Base-by-base conservation (phyloP, 1,284 basidiomycete genomes). In the Mycena sp. region DNA sequence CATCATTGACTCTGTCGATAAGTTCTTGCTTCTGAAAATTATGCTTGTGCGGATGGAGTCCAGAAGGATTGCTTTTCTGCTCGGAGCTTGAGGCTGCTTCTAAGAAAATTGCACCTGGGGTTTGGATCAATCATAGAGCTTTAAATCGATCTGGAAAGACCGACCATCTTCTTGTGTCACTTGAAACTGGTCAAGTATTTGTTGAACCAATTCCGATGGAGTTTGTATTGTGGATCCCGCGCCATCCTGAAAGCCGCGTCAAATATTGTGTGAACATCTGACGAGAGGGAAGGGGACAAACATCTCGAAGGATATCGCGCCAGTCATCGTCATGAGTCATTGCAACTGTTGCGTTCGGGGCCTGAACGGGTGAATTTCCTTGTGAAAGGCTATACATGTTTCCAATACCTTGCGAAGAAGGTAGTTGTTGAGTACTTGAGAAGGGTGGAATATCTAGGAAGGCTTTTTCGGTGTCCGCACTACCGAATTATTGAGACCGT, bases 291-390 rank as follows among this genome's bases (percentile, higher is more conserved):
- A 29, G 6, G 3, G 7, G 19, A 45, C 58, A 32, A 2, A 60
- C 58, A 11, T 48, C 43, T 29, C 14, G 25, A 26, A 60, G 58
- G 5, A 60, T 60, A 29, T 45, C 26, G 3, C 43, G 17, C 61
- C 61, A 63, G 43, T 63, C 56, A 35, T 63, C 61, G 30, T 58
- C 56, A 21, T 63, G 61, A 12, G 56, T 58, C 26, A 63, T 54
- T 6, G 48, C 61, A 28, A 63, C 61, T 11, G n/a, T 16, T 26
- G 56, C 56, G 4, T 63, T 12, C 5, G 61, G 61, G 9, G 14
- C 28, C 61, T 63, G 28, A 7, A 19, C 7, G 6, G 4, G 26
- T 21, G 10, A 46, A 35, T 16, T 14, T 50, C 6, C 6, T 38
- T 28, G 23, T 38, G 12, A 23, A 9, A 6, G 26, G 29, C 6